A percentile compares a stretch with the other conserved stretches of the same genome.
Evolutionary conservation across 2,329 filamentous ascomycete species (phyloP).

Genomic region (Huntiella decipiens): DNA sequence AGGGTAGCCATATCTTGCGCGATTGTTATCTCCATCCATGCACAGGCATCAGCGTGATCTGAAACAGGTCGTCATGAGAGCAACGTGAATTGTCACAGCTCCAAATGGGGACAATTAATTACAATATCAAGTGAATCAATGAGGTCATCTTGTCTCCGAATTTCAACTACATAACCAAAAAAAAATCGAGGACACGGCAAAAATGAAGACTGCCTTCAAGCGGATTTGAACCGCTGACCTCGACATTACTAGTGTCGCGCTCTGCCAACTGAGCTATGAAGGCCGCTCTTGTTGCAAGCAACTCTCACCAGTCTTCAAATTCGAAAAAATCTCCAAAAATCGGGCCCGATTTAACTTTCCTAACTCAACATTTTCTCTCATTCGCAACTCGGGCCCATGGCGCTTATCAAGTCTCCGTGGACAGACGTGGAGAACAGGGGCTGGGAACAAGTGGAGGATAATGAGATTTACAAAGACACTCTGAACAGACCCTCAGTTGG

Average conservation of each 20-base stretch:
- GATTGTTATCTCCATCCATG: too few species aligned
- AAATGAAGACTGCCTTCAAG: conserved; percentile 5
- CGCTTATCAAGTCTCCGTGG: too few species aligned
- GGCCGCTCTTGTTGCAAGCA: background rate
- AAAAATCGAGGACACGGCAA: background rate
- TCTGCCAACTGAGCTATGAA: conserved; percentile 11
- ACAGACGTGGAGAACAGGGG: too few species aligned
- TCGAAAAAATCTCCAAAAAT: too few species aligned
- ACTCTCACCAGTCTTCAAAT: too few species aligned
- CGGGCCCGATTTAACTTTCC: too few species aligned
- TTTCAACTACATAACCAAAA: background rate
- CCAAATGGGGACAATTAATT: background rate
- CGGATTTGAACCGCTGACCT: conserved; percentile 11
- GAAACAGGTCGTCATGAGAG: background rate
- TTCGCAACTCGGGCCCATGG: too few species aligned
- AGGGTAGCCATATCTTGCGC: too few species aligned
- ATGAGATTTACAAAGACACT: too few species aligned
- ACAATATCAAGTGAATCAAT: too few species aligned
- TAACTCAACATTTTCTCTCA: conserved; percentile 11
- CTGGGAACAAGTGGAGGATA: too few species aligned
- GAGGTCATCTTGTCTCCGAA: background rate
- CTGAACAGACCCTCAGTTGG: too few species aligned
- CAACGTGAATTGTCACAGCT: background rate
- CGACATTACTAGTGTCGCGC: conserved; percentile 11
- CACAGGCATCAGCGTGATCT: background rate